Conservation (phyloP, 768 basidiomycete genomes). For the Boletus patriciae region DNA sequence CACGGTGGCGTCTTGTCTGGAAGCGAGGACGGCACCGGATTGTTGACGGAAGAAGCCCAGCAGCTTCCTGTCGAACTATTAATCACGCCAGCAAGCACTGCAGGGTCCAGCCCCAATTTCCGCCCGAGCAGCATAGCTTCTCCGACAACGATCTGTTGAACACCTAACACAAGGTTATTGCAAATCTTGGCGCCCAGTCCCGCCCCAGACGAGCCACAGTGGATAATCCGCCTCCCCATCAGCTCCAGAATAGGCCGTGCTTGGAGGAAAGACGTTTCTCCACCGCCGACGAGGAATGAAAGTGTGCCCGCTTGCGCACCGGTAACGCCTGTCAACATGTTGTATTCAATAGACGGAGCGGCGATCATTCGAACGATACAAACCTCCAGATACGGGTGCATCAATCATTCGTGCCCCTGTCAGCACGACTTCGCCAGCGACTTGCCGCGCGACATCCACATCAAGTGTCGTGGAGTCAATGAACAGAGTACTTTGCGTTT, state of each 20-base stretch:
- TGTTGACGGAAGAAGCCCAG: conserved; percentile 85
- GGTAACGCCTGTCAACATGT: conserved; percentile 66
- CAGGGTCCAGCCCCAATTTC: conserved; percentile 75
- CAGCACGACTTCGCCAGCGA: conserved; percentile 53
- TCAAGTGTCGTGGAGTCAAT: conserved; percentile 94
- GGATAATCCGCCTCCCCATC: conserved; percentile 82
- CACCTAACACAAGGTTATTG: conserved; percentile 79
- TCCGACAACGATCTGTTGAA: conserved; percentile 80
- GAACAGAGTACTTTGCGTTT: conserved; percentile 53
- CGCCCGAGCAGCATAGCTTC: conserved; percentile 90
- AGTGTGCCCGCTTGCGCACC: conserved; percentile 87
- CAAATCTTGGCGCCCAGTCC: conserved; percentile 89
- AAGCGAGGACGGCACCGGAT: conserved; percentile 77
- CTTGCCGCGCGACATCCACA: conserved; percentile 65
- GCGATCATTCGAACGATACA: conserved; percentile 22
- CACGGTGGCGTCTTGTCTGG: conserved; percentile 76
- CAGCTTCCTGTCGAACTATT: conserved; percentile 83
- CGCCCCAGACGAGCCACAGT: conserved; percentile 80
- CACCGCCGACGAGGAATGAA: conserved; percentile 90
- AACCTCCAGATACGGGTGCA: conserved; percentile 93
- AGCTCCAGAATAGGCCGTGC: conserved; percentile 59
- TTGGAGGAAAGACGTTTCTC: conserved; percentile 51
- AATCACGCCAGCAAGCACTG: conserved; percentile 76
- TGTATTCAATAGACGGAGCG: conserved; percentile 4
- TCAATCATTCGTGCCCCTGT: conserved; percentile 80